Base-by-base conservation (phyloP, 495 filamentous ascomycete genomes). In the Staphylotrichum longicolle region DNA sequence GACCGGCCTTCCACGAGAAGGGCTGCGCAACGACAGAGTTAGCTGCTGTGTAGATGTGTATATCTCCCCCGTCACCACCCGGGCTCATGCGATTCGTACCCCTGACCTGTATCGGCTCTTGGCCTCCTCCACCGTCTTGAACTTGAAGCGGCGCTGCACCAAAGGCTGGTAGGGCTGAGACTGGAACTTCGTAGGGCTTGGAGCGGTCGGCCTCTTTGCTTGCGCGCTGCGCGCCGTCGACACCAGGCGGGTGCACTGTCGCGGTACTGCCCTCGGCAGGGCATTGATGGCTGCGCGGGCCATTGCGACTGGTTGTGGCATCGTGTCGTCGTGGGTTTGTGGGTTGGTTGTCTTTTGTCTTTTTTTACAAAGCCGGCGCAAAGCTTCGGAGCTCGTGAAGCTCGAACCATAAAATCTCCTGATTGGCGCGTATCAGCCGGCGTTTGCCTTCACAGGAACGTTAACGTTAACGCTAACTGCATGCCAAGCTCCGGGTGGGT, bases 1-100 rank as follows among this genome's bases (percentile, higher is more conserved):
- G 62, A 9, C 91, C 93, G 7, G 93, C 87, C 74, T 89, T 89
- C 86, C 87, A 91, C 48, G 91, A 95, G 78, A 98, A 97, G 40
- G 93, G 93, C 86, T 89, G 58, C 33, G 15, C 6, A 48, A 7
- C n/a, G 15, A 41, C n/a, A 61, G 2, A 39, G 61, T 67, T 58
- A 69, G 63, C 61, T 39, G 48, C 12, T n/a, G 46, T 7, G 5
- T 10, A 33, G 27, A 30, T n/a, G 46, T 7, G 5, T 10, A 33
- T 34, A 30, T 40, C 6, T 46, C 5, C 58, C 33, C 8, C 37
- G 9, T 47, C 40, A 53, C 48, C 39, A 49, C 10, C 45, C 14
- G 40, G 47, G 7, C 37, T 10, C 37, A 39, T 39, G 15, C 37
- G 27, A 41, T 30, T 50, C 76, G 63, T 77, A 80, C 78, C 34